Evolutionary conservation across 164 flowering plant species (phyloP), one percentile per base, ranked within the genome.

Genomic region (Berberis vulgaris): DNA sequence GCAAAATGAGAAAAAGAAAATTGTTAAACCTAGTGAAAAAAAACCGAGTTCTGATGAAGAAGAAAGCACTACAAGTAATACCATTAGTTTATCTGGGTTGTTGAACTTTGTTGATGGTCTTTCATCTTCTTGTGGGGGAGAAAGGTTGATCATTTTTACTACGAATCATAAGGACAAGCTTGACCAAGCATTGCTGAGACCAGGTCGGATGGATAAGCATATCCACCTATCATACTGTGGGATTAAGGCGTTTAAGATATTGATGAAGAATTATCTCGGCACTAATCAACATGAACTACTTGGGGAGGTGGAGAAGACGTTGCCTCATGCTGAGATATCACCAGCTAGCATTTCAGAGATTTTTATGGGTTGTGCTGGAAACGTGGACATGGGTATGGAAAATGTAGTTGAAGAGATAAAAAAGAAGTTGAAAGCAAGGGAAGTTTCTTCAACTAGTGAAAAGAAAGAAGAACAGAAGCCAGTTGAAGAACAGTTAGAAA

Each of bases 111-210:
- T 75, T 2, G 78, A 75, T 69, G 78, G 78, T 57, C 60, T 75
- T 38, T 75, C 75, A 75, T 75, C 78, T 7, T 75, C 71, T 4
- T 75, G 78, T 63, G 78, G 72, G 6, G 73, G 73, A 7, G 78
- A 75, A 61, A 60, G 73, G 55, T 44, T 75, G 49, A 75, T 75
- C 45, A 75, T 75, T 50, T 75, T 75, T 41, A 75, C 78, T 6
- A 75, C 78, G 0, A 75, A 75, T 49, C 68, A 75, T 46, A 72
- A 69, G 65, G 78, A 75, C 50, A 75, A 72, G 59, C 75, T 75
- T n/a, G 78, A 75, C 9, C 60, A 41, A 5, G 78, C 75, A 0
- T 50, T 75, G 62, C 56, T 75, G 50, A 59, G 78, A 40, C 50
- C 78, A 0, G 78, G 78, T 3, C 53, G 78, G 39, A 75, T 75